These are phyloP conservation scores for Fomitopsis palustris DNA, from an alignment of 1,284 basidiomycete genomes.

Conservation along the genomic window DNA sequence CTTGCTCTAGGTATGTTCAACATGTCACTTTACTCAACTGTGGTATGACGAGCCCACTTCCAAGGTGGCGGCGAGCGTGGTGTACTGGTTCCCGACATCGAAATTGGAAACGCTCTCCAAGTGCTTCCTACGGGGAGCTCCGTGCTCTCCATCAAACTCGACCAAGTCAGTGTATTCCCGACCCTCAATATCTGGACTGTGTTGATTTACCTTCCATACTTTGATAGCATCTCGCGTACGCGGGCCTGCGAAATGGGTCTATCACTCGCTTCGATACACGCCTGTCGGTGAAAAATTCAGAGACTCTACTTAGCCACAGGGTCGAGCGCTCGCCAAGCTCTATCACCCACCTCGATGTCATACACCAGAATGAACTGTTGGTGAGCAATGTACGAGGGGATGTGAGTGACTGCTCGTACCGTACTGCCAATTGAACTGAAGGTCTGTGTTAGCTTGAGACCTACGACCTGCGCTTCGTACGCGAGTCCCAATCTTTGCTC, in stretches of 20 bases:
- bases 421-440: background rate
- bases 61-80: conserved; percentile 25
- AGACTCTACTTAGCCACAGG: conserved; percentile 38
- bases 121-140: conserved; percentile 53
- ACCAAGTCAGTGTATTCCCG: conserved; percentile 35
- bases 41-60: background rate
- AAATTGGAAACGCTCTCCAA: conserved; percentile 26
- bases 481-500: conserved; percentile 38
- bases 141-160: conserved; percentile 53
- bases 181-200: background rate
- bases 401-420: conserved; percentile 34
- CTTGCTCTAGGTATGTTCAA: conserved; percentile 48
- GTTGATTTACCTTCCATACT: conserved; percentile 1
- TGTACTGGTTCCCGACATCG: conserved; percentile 50
- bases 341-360: conserved; percentile 46
- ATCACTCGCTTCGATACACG: conserved; percentile 62
- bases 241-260: conserved; percentile 59
- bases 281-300: conserved; percentile 28
- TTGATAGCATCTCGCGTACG: conserved; percentile 49
- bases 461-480: conserved; percentile 60
- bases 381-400: conserved; percentile 57
- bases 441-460: conserved; percentile 45
- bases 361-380: conserved; percentile 52
- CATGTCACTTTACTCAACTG: no score
- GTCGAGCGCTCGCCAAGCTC: conserved; percentile 36